These are phyloP conservation scores for Globisporangium parvum DNA, from an alignment of 352 stramenopile species.

Conservation along the genomic window DNA sequence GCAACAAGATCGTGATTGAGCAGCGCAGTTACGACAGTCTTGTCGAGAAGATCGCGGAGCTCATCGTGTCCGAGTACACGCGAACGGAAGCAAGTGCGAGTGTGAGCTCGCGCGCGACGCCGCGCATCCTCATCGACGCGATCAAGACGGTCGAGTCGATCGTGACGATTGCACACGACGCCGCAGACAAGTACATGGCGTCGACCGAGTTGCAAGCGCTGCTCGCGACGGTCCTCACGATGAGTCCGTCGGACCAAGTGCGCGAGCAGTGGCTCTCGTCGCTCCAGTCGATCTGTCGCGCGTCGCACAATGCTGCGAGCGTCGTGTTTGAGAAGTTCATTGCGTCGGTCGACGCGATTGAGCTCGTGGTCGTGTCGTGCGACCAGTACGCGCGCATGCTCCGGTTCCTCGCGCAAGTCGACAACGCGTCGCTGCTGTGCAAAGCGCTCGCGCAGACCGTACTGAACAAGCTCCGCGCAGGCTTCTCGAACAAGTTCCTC, in stretches of 20 bases:
- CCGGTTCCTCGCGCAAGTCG: slow-evolving; percentile 60
- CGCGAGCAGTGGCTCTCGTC: slow-evolving; percentile 83
- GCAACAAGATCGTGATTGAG: slow-evolving; percentile 48
- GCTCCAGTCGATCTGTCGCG: slow-evolving; percentile 64
- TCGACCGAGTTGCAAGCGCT: slow-evolving; percentile 31
- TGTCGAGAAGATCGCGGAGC: slow-evolving; percentile 68
- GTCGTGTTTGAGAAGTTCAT: slow-evolving; percentile 70
- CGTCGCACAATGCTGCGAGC: slow-evolving; percentile 28
- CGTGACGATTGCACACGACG: slow-evolving; percentile 56
- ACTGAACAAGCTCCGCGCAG: slow-evolving; percentile 49
- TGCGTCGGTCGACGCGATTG: slow-evolving; percentile 52
- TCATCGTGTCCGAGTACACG: slow-evolving; percentile 70
- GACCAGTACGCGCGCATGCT: slow-evolving; percentile 74
- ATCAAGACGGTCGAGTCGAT: slow-evolving; percentile 82
- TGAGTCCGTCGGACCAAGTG: slow-evolving; percentile 65
- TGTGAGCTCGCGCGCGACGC: slow-evolving; percentile 22
- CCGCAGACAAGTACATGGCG: slow-evolving; percentile 62
- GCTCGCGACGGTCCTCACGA: slow-evolving; percentile 53
- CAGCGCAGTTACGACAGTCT: slow-evolving; percentile 61
- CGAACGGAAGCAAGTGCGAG: slow-evolving; percentile 29
- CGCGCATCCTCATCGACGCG: slow-evolving; percentile 78
- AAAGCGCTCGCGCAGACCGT: slow-evolving; percentile 45
- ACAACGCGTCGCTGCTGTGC: slow-evolving; percentile 41
- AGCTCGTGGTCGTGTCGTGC: slow-evolving; percentile 48
- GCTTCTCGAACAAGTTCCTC: slow-evolving; percentile 79